These are phyloP conservation scores for Beta macrorhiza DNA, from an alignment of 179 eudicot species.

Conservation along the genomic window DNA sequence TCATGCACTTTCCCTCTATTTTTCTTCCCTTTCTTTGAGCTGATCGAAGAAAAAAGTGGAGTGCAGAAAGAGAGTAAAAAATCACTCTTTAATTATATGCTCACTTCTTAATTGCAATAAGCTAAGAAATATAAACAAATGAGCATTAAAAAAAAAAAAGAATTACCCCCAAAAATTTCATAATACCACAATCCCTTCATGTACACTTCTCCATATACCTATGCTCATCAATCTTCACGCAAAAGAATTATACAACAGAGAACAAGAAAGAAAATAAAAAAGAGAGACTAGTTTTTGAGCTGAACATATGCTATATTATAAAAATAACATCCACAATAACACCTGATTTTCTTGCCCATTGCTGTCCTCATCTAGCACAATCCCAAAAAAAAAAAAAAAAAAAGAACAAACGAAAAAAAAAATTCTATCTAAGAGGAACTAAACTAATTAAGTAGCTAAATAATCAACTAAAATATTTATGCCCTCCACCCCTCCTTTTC, in stretches of 20 bases:
- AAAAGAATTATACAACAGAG: neutral
- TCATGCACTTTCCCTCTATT: neutral
- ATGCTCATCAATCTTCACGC: neutral
- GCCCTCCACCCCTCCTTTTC: neutral
- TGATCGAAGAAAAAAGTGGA: neutral
- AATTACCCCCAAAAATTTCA: neutral
- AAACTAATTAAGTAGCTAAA: slow-evolving; percentile 18
- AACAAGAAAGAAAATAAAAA: neutral
- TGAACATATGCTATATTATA: neutral
- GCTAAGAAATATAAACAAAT: neutral
- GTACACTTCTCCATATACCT: slow-evolving; percentile 12
- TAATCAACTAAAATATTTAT: neutral
- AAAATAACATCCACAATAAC: neutral
- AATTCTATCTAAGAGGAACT: slow-evolving; percentile 4
- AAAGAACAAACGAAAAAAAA: neutral
- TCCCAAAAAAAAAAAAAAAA: neutral
- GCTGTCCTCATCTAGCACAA: neutral
- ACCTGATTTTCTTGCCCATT: neutral
- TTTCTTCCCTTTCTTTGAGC: neutral
- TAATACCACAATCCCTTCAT: neutral
- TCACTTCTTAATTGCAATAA: slow-evolving; percentile 2
- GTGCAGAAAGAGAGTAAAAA: neutral
- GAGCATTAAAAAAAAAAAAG: neutral
- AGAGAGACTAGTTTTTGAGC: neutral
- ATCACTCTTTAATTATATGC: slow-evolving; percentile 1